Evolutionary conservation across 257 asterid genomes (phyloP).

Genomic region (Solanum chilense): DNA sequence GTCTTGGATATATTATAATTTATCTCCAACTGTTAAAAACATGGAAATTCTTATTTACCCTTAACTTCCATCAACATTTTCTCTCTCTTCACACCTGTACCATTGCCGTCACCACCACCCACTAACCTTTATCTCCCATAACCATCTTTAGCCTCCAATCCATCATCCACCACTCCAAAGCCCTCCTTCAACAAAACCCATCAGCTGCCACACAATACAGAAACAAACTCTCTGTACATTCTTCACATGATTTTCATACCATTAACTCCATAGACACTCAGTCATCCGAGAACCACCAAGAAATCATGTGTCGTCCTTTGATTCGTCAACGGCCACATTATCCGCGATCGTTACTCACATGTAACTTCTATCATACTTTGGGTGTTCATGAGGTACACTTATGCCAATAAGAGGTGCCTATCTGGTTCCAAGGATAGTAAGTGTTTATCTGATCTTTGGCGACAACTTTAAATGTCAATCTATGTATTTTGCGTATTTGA

Average conservation of each 20-base stretch:
- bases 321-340: not conserved
- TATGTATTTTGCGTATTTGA: not conserved
- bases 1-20: not conserved
- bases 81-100: not conserved
- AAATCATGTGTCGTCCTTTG: not conserved
- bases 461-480: not conserved
- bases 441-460: not conserved
- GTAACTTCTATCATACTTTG: not conserved
- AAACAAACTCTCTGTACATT: not conserved
- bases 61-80: not conserved
- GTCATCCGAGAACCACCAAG: not conserved
- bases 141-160: not conserved
- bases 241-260: not conserved
- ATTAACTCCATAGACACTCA: not conserved
- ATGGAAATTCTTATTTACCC: not conserved
- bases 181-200: not conserved
- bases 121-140: not conserved
- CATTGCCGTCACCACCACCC: not conserved
- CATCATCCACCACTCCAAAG: not conserved
- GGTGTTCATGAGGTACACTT: not conserved
- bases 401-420: not conserved
- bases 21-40: not conserved
- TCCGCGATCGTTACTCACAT: not conserved
- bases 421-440: not conserved
- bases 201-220: not conserved